Conservation (phyloP, 208 protist species). For the Leishmania aethiopica region DNA sequence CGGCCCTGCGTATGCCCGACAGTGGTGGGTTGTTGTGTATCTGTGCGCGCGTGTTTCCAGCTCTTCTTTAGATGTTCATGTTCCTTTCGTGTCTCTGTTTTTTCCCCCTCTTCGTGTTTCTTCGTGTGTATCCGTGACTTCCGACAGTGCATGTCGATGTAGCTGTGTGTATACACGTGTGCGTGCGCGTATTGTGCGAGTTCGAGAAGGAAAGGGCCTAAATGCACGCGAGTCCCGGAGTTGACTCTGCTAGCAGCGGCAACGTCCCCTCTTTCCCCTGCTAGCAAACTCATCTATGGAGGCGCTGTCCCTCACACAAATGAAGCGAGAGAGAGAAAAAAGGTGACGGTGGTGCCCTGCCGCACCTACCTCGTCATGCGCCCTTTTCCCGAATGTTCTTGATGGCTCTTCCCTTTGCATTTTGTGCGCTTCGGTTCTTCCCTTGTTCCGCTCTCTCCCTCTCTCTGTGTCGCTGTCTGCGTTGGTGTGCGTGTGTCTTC, state of each 20-base stretch:
- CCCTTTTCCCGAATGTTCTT: background rate
- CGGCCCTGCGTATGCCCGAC: background rate
- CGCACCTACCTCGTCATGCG: background rate
- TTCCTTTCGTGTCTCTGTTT: background rate
- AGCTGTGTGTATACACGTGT: background rate
- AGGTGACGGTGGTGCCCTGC: background rate
- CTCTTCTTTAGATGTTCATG: background rate
- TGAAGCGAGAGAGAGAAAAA: background rate
- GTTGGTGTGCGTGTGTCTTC: background rate
- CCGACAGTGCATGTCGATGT: background rate
- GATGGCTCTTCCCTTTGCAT: conserved; percentile 4
- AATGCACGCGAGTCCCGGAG: background rate
- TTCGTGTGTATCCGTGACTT: background rate
- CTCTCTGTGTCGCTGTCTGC: background rate
- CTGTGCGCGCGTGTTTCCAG: background rate
- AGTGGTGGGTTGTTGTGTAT: background rate
- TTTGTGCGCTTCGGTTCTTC: conserved; percentile 3
- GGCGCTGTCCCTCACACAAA: background rate
- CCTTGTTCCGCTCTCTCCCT: background rate
- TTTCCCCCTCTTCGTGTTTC: background rate
- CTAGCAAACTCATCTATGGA: background rate
- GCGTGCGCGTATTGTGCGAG: background rate
- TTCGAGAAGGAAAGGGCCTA: too few species aligned
- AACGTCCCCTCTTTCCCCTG: background rate
- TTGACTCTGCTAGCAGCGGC: background rate